Conservation (phyloP, 352 stramenopile genomes). For the Globisporangium canariense region DNA sequence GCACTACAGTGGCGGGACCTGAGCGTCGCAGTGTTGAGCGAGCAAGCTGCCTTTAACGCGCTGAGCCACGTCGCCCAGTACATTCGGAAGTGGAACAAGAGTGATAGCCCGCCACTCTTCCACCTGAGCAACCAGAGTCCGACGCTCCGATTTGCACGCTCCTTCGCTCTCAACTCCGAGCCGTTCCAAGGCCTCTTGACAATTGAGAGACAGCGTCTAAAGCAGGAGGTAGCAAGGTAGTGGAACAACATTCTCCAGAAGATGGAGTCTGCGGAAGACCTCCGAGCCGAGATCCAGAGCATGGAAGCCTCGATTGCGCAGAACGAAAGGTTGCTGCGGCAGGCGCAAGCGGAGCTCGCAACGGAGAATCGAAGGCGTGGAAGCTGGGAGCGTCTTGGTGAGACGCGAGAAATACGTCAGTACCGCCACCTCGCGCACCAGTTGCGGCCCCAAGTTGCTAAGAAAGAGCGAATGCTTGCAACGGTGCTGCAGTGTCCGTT, state of each 20-base stretch:
- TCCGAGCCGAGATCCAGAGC: background rate
- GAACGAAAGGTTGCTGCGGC: background rate
- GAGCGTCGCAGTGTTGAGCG: slow-evolving; percentile 29
- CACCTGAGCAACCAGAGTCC: slow-evolving; percentile 33
- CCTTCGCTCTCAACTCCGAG: slow-evolving; percentile 19
- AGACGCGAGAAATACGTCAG: background rate
- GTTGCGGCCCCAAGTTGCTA: background rate
- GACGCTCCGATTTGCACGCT: slow-evolving; percentile 34
- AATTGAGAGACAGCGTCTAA: background rate
- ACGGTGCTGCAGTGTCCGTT: slow-evolving; percentile 21
- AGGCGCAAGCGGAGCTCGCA: background rate
- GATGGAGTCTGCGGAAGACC: background rate
- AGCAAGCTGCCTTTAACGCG: slow-evolving; percentile 25
- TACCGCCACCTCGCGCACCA: background rate
- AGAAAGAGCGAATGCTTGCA: slow-evolving; percentile 8
- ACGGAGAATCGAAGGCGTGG: background rate
- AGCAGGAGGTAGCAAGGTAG: background rate
- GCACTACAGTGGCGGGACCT: slow-evolving; percentile 37
- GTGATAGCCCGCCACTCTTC: slow-evolving; percentile 26
- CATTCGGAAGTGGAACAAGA: slow-evolving; percentile 34
- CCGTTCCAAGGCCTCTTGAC: background rate
- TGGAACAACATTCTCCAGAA: slow-evolving; percentile 7
- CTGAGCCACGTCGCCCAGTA: slow-evolving; percentile 33
- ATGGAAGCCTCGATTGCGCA: background rate
- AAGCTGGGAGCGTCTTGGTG: background rate